These are phyloP conservation scores for Diutina siamensis DNA, from an alignment of 1,139 yeast species.

Conservation along the genomic window DNA sequence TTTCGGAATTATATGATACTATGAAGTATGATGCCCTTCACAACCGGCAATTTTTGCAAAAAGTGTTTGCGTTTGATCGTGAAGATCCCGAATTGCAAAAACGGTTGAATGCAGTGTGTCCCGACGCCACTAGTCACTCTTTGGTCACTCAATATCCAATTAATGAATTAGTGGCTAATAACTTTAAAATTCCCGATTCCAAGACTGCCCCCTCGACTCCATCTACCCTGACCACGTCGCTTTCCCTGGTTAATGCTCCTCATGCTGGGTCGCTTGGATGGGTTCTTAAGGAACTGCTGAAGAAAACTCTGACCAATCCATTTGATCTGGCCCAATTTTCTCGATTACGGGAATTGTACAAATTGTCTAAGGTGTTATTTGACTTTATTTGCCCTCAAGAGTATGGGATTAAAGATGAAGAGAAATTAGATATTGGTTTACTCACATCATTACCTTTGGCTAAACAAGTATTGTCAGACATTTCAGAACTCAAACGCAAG, in stretches of 20 bases:
- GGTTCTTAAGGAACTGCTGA: constrained; percentile 29
- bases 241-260: not conserved
- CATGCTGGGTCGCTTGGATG: constrained; percentile 67
- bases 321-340: constrained; percentile 77
- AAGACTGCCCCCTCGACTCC: not conserved
- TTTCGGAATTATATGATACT: constrained; percentile 92
- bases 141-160: constrained; percentile 74
- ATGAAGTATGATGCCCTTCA: constrained; percentile 98
- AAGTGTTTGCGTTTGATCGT: constrained; percentile 67
- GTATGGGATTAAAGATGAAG: constrained; percentile 93
- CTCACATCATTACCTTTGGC: constrained; percentile 91
- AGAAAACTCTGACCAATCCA: constrained; percentile 30
- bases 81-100: constrained; percentile 32
- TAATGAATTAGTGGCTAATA: constrained; percentile 64
- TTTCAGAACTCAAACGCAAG: constrained; percentile 66
- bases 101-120: constrained; percentile 26
- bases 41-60: constrained; percentile 78
- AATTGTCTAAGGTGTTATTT: constrained; percentile 83
- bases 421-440: constrained; percentile 90
- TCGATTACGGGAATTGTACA: constrained; percentile 74
- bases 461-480: constrained; percentile 71
- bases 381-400: constrained; percentile 98
- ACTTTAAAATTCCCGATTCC: constrained; percentile 46
- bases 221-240: not conserved
- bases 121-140: constrained; percentile 47